phyloP scores from a whole-genome alignment of 2,329 filamentous ascomycete genomes.

The Verticillium longisporum region DNA sequence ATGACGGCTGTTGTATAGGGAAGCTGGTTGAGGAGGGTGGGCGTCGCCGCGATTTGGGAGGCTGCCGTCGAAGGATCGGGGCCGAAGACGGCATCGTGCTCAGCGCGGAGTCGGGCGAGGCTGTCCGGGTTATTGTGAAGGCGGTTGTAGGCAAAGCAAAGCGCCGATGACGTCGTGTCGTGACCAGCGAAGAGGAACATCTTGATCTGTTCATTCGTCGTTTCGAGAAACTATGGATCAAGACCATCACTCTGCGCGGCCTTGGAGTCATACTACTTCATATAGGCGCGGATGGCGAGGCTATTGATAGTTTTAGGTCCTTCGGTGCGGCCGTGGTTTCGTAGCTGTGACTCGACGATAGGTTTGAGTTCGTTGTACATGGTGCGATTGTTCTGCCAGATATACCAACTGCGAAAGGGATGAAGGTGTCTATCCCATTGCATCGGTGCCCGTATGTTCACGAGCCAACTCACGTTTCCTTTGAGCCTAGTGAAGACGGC shows the following conservation, averaged over 20 bases:
- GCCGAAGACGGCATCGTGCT: conserved; percentile 37
- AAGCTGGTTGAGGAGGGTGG: conserved; percentile 40
- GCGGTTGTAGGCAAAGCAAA: conserved; percentile 17
- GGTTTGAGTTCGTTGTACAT: conserved; percentile 3
- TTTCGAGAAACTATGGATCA: conserved; percentile 1
- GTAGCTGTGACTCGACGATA: conserved; percentile 2
- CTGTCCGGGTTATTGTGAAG: conserved; percentile 16
- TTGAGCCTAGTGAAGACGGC: not conserved
- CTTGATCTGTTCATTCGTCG: conserved; percentile 18
- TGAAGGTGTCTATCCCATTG: not conserved
- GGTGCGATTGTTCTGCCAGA: not conserved
- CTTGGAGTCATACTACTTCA: not conserved
- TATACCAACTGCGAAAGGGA: not conserved
- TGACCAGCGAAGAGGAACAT: conserved; percentile 25
- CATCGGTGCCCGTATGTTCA: not conserved
- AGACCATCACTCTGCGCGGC: not conserved
- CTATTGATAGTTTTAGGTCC: not conserved
- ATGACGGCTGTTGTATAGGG: conserved; percentile 44
- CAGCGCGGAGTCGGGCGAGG: conserved; percentile 16
- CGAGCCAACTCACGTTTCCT: not conserved
- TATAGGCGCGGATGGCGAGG: conserved; percentile 13
- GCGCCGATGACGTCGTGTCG: conserved; percentile 21
- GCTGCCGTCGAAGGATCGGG: conserved; percentile 27
- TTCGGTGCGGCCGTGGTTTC: not conserved
- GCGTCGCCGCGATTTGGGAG: conserved; percentile 29